phyloP scores from a whole-genome alignment of 495 filamentous ascomycete genomes.

The Xylaria palmicola region DNA sequence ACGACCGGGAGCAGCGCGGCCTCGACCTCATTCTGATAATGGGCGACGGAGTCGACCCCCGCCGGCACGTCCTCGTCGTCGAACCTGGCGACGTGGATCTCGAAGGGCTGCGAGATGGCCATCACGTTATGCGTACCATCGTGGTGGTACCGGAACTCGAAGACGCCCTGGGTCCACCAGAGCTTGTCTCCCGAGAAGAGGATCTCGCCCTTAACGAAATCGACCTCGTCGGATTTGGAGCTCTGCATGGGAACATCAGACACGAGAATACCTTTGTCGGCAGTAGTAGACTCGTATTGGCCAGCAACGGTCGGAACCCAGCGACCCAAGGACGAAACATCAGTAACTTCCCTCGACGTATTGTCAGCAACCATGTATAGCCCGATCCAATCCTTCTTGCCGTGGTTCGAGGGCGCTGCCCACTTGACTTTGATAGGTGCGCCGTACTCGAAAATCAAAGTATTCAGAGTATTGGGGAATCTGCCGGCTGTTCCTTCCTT shows the following conservation, averaged over 20 bases:
- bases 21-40: constrained; percentile 58
- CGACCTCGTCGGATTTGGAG: constrained; percentile 48
- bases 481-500: constrained; percentile 47
- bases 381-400: constrained; percentile 92
- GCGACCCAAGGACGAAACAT: constrained; percentile 80
- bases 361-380: constrained; percentile 95
- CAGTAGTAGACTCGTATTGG: constrained; percentile 71
- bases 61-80: constrained; percentile 58
- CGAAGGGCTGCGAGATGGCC: constrained; percentile 91
- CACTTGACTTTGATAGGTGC: constrained; percentile 87
- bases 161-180: constrained; percentile 94
- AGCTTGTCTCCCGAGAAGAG: constrained; percentile 89
- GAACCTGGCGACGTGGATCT: constrained; percentile 77
- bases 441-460: constrained; percentile 82
- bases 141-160: constrained; percentile 97
- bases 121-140: constrained; percentile 92
- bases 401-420: constrained; percentile 88
- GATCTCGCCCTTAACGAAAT: constrained; percentile 72
- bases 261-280: constrained; percentile 75
- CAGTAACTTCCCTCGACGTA: constrained; percentile 75
- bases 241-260: constrained; percentile 56
- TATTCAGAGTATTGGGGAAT: constrained; percentile 57
- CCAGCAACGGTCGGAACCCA: constrained; percentile 82
- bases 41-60: constrained; percentile 34
- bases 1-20: constrained; percentile 76